These are phyloP conservation scores for Suillus tomentosus DNA, from an alignment of 768 basidiomycete genomes.

Conservation along the genomic window DNA sequence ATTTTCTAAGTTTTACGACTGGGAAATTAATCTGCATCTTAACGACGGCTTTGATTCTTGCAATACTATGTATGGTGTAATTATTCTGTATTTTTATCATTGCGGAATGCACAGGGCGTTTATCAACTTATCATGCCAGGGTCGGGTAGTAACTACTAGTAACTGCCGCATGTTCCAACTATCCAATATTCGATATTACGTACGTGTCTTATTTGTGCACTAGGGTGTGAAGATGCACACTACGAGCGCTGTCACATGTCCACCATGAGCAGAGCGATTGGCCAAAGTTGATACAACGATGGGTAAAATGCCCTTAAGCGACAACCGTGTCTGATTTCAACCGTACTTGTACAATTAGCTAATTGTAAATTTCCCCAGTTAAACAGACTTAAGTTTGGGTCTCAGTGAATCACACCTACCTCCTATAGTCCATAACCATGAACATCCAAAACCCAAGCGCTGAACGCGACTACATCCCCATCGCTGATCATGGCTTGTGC, in stretches of 20 bases:
- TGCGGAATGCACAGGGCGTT: background rate
- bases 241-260: background rate
- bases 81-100: slow-evolving; percentile 6
- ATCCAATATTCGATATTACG: slow-evolving; percentile 1
- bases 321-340: background rate
- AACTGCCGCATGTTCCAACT: background rate
- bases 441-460: slow-evolving; percentile 53
- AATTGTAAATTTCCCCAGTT: background rate
- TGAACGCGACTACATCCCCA: slow-evolving; percentile 69
- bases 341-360: background rate
- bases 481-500: slow-evolving; percentile 81
- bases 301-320: slow-evolving; percentile 4
- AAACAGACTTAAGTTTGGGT: too few relatives aligned
- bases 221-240: background rate
- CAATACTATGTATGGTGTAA: slow-evolving; percentile 1
- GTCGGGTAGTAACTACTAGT: background rate
- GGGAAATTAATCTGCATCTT: slow-evolving; percentile 7
- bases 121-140: slow-evolving; percentile 5
- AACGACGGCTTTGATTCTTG: background rate
- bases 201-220: slow-evolving; percentile 9
- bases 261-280: background rate
- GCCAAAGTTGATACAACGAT: background rate
- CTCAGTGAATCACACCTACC: background rate
- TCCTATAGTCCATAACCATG: slow-evolving; percentile 38
- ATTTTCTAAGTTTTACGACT: slow-evolving; percentile 20